Base-by-base conservation (phyloP, 2,329 filamentous ascomycete species). In the Colletotrichum eleusines region DNA sequence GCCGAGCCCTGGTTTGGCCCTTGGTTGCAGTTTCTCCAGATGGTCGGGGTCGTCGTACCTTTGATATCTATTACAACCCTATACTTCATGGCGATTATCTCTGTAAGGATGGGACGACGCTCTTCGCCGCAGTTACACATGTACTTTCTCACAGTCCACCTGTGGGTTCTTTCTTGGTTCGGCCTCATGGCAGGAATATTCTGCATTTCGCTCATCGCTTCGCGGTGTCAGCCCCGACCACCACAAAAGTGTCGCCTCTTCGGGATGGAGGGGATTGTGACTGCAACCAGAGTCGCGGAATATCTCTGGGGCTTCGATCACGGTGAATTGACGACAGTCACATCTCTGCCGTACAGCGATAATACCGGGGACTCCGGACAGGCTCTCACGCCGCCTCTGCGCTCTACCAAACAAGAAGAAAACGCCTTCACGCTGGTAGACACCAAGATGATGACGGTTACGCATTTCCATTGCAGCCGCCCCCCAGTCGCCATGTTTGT, bases 401-500 rank as follows among this genome's bases (percentile, higher is more conserved):
- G 23, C n/a, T 51, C 14, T 28, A 11, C 20, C 20, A 23, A 2
- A 3, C 26, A 16, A 33, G 18, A 55, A 77, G 9, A 20, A n/a
- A 26, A 58, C 74, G 74, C 80, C 35, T 81, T 81, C 44, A 81
- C 80, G 1, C 76, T 81, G 18, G 77, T 81, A 0, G 80, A 81
- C 44, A 81, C 79, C 1, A 78, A 77, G 69, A 78, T 77, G 73
- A 79, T 81, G 78, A 69, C 77, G 50, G 59, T 78, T 42, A 81
- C 78, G 5, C 69, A 80, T 3, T 81, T 81, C 28, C 75, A 80
- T 48, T 78, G 80, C 2, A 76, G 74, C 33, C 40, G 35, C 2
- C 76, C 75, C 2, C 84, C 84, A 0, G 76, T 81, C 1, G 81
- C 79, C 42, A 78, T 84, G 63, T 73, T 86, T 11, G 72, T 84